Base-by-base conservation (phyloP, 305 asterid species). In the Coffea humblotiana region DNA sequence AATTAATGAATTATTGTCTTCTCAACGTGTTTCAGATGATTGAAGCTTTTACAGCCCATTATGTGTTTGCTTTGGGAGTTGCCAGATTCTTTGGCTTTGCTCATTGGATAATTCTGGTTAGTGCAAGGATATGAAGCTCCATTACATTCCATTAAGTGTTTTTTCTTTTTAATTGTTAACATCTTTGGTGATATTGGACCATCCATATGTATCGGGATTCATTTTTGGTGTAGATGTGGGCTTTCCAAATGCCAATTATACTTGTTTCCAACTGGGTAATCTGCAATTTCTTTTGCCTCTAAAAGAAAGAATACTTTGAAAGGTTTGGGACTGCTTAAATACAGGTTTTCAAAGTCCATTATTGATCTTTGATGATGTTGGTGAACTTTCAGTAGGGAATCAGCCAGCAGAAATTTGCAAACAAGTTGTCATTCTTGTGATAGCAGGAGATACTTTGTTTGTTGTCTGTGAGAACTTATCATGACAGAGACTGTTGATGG, bases 31-130 rank as follows among this genome's bases (percentile, higher is more conserved):
- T 65, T 78, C 90, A 92, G 97, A 88, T 91, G 92, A 88, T 94
- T 40, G 98, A 94, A 86, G 95, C 97, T 63, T 94, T 91, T 68
- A 91, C 98, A 18, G 97, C 95, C 64, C 94, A 94, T 82, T 94
- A 92, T 51, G 97, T 94, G 77, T 94, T 94, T 67, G 98, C 98
- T 2, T 85, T 94, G 70, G 97, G 98, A 0, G 67, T 94, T 21
- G 93, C 97, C 32, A 87, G 97, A 82, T 94, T 92, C 71, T 68
- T 94, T 54, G 95, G 91, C 60, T 94, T 91, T 77, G 97, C 94
- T 84, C 97, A 94, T 82, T 94, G 97, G 98, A 88, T 92, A 86
- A 88, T 94, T 82, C 89, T 88, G 97, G 98, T 91, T 76, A 78
- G 86, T 76, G 68, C 64, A 65, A 49, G 43, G 60, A 32, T 35